A percentile compares a stretch with the other conserved stretches of the same genome.
Evolutionary conservation across 148 eudicot species (phyloP).

Genomic region (Chenopodium berlandieri): DNA sequence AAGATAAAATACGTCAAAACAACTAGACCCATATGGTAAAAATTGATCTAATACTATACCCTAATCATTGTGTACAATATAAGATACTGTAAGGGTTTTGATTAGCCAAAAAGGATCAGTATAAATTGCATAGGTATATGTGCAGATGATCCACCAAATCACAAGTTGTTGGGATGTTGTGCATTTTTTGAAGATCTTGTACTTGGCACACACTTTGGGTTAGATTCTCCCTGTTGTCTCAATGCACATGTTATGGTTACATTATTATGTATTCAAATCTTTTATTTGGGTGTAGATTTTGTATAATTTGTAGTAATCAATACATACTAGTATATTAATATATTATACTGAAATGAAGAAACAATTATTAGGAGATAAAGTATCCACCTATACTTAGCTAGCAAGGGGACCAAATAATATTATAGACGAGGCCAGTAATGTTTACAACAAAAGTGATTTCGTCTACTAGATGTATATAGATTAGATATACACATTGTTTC

Average conservation of each 20-base stretch:
- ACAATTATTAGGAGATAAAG: neutral
- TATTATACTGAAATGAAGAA: neutral
- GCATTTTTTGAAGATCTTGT: conserved; percentile 25
- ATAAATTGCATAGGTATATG: neutral
- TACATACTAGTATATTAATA: neutral
- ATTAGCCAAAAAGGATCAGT: neutral
- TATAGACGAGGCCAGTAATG: neutral
- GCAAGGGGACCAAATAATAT: conserved; percentile 11
- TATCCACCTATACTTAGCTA: conserved; percentile 11
- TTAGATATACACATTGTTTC: too few relatives aligned
- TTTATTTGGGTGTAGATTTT: conserved; percentile 2
- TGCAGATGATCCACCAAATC: conserved; percentile 29
- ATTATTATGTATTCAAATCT: neutral
- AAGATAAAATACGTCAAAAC: too few relatives aligned
- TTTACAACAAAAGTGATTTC: neutral
- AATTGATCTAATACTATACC: neutral
- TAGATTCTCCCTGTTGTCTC: conserved; percentile 26
- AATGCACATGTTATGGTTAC: conserved; percentile 16
- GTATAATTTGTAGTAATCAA: neutral
- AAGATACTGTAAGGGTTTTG: neutral
- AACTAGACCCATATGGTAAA: neutral
- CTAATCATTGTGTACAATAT: conserved; percentile 28
- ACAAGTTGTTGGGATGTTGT: conserved; percentile 33
- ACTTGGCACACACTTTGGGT: conserved; percentile 28
- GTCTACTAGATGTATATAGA: neutral